Conservation (phyloP, 176 grass and related monocot genomes). For the Bromus sterilis region DNA sequence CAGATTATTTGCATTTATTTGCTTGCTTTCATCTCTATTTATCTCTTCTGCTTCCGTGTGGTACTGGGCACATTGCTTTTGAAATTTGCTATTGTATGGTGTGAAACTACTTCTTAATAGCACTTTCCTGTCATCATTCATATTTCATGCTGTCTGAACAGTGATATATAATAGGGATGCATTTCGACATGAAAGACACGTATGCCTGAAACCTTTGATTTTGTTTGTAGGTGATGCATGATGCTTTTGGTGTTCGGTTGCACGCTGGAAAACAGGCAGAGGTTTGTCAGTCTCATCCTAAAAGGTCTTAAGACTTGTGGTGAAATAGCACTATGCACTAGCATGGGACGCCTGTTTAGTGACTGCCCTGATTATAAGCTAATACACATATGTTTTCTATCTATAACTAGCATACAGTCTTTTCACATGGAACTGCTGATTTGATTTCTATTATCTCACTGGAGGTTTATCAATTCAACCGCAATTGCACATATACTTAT, state of each 20-base stretch:
- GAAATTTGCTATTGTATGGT: neutral
- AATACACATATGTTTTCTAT: neutral
- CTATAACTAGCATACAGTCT: neutral
- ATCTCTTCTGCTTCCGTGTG: neutral
- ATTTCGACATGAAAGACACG: neutral
- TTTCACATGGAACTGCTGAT: neutral
- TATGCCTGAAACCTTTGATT: neutral
- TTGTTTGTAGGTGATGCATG: conserved; percentile 77
- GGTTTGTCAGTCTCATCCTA: conserved; percentile 36
- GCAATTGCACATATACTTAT: neutral
- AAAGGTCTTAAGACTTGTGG: neutral
- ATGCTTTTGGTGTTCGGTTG: conserved; percentile 89
- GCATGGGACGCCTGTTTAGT: neutral
- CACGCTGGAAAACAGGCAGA: conserved; percentile 97
- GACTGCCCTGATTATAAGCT: neutral
- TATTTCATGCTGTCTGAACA: neutral
- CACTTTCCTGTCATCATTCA: neutral
- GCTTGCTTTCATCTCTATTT: neutral
- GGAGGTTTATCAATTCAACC: neutral
- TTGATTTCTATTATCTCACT: neutral
- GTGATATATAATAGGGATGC: neutral
- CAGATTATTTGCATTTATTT: neutral
- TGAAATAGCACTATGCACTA: neutral
- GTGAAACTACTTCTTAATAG: neutral
- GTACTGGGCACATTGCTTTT: neutral